These are phyloP conservation scores for Globisporangium acanthophoron DNA, from an alignment of 352 stramenopile species.

Conservation along the genomic window DNA sequence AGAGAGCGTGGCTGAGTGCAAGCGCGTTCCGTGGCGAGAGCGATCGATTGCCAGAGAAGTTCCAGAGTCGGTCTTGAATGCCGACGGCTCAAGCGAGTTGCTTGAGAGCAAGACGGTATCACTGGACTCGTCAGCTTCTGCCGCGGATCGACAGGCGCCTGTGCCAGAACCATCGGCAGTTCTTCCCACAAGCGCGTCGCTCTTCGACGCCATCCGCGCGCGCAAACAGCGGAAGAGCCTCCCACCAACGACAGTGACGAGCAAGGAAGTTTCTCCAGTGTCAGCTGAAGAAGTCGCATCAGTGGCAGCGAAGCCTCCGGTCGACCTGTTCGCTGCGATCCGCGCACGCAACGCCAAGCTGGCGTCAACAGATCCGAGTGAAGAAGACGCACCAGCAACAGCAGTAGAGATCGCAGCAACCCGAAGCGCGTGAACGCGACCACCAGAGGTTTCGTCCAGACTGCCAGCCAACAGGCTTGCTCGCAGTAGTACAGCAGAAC, in stretches of 20 bases:
- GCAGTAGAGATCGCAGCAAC: background rate
- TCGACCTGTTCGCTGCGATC: constrained; percentile 65
- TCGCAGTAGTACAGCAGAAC: no score
- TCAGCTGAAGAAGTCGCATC: background rate
- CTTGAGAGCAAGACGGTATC: background rate
- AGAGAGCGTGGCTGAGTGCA: background rate
- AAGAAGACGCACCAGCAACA: background rate
- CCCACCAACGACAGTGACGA: background rate
- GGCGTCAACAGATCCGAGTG: background rate
- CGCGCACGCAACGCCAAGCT: constrained; percentile 29
- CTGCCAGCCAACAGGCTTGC: no score
- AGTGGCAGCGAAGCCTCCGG: constrained; percentile 13
- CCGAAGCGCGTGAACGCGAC: background rate
- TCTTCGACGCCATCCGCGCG: constrained; percentile 46
- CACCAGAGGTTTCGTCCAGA: no score
- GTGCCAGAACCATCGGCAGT: background rate
- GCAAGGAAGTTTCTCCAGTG: background rate
- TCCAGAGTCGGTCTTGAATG: background rate
- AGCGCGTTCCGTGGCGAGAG: constrained; percentile 29
- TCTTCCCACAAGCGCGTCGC: constrained; percentile 23
- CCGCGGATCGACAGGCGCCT: background rate
- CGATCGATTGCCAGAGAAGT: background rate
- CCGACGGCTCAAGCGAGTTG: background rate
- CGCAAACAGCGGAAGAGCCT: constrained; percentile 20
- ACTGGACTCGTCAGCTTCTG: background rate